phyloP scores from a whole-genome alignment of 2,329 filamentous ascomycete genomes.

The Hysterium pulicare region DNA sequence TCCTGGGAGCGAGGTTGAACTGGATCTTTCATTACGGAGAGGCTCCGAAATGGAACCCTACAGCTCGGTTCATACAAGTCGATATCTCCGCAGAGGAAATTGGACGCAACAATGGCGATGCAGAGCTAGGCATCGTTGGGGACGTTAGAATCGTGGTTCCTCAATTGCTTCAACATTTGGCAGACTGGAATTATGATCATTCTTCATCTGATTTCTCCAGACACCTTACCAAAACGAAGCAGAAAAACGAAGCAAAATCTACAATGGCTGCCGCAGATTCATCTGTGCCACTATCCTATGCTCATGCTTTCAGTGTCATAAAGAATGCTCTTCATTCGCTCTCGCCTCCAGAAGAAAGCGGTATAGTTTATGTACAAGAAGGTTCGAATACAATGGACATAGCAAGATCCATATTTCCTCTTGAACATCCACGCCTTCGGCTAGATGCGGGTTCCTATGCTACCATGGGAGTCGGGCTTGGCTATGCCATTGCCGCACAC shows the following conservation, averaged over 20 bases:
- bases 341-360: slow-evolving; percentile 44
- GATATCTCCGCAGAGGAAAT: slow-evolving; percentile 55
- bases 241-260: slow-evolving; percentile 46
- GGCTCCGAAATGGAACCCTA: slow-evolving; percentile 51
- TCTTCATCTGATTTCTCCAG: slow-evolving; percentile 31
- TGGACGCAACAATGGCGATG: slow-evolving; percentile 49
- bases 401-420: slow-evolving; percentile 52
- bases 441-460: slow-evolving; percentile 59
- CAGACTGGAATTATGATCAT: slow-evolving; percentile 46
- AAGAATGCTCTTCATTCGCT: slow-evolving; percentile 47
- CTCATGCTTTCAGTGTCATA: slow-evolving; percentile 52
- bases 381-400: slow-evolving; percentile 62
- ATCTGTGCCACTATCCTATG: slow-evolving; percentile 48
- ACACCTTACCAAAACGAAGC: slow-evolving; percentile 43
- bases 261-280: slow-evolving; percentile 40
- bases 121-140: slow-evolving; percentile 49
- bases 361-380: slow-evolving; percentile 56
- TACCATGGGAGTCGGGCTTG: slow-evolving; percentile 58
- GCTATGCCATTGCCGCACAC: slow-evolving; percentile 55
- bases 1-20: slow-evolving; percentile 55
- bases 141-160: slow-evolving; percentile 50
- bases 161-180: slow-evolving; percentile 44
- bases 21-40: slow-evolving; percentile 59
- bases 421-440: slow-evolving; percentile 53
- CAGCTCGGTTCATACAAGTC: slow-evolving; percentile 53